These are phyloP conservation scores for Brettanomyces sp. DNA, from an alignment of 805 yeast species.

Conservation along the genomic window DNA sequence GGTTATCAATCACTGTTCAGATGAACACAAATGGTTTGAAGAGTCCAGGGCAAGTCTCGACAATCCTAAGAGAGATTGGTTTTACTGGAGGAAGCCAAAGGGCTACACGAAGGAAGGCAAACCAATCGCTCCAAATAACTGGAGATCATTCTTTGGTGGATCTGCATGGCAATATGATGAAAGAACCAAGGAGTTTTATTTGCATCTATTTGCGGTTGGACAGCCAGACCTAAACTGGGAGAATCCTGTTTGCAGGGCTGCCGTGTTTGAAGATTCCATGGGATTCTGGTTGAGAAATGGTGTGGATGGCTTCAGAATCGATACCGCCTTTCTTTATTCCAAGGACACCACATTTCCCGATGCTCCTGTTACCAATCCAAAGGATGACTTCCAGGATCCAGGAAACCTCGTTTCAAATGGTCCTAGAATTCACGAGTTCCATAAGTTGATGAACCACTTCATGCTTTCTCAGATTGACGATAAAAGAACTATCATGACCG, in stretches of 20 bases:
- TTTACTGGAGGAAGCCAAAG: slow-evolving; percentile 44
- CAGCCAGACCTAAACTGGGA: slow-evolving; percentile 63
- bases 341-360: neutral
- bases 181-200: slow-evolving; percentile 43
- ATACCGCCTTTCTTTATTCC: slow-evolving; percentile 24
- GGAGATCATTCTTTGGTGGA: slow-evolving; percentile 44
- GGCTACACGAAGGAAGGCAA: slow-evolving; percentile 34
- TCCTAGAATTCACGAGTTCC: slow-evolving; percentile 50
- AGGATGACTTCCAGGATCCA: neutral
- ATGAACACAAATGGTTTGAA: slow-evolving; percentile 48
- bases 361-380: neutral
- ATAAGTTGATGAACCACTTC: slow-evolving; percentile 34
- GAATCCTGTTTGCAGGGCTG: slow-evolving; percentile 28
- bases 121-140: slow-evolving; percentile 50
- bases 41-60: slow-evolving; percentile 41
- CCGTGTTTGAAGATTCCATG: slow-evolving; percentile 5
- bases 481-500: slow-evolving; percentile 30
- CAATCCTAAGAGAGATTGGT: slow-evolving; percentile 54
- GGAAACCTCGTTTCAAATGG: slow-evolving; percentile 32
- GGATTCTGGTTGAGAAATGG: slow-evolving; percentile 26
- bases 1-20: slow-evolving; percentile 50
- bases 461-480: slow-evolving; percentile 32
- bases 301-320: slow-evolving; percentile 48
- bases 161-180: slow-evolving; percentile 53
- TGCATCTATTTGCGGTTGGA: slow-evolving; percentile 40